phyloP scores from a whole-genome alignment of 371 early-diverging fungal genomes.

The Scutellospora calospora region DNA sequence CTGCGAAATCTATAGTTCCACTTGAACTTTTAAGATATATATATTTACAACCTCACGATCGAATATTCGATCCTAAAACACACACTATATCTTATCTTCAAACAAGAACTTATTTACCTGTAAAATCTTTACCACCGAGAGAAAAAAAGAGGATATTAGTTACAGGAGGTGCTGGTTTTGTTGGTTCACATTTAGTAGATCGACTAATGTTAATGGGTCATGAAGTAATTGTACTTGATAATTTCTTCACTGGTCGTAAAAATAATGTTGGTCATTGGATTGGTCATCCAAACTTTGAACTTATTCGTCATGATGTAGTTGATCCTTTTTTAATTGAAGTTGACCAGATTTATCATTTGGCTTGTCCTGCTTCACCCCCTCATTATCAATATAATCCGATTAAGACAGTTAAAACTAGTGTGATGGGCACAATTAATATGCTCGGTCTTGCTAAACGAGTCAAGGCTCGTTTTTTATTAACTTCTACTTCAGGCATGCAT shows the following conservation, averaged over 20 bases:
- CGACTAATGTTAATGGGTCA: constrained; percentile 90
- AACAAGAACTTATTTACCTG: constrained; percentile 60
- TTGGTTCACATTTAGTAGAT: constrained; percentile 88
- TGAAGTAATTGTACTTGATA: constrained; percentile 86
- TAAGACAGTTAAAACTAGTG: constrained; percentile 88
- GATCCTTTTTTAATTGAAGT: constrained; percentile 88
- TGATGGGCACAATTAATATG: constrained; percentile 93
- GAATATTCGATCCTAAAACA: constrained; percentile 50
- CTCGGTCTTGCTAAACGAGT: constrained; percentile 86
- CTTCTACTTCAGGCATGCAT: constrained; percentile 82
- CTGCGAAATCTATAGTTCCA: constrained; percentile 56
- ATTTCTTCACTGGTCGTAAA: constrained; percentile 85
- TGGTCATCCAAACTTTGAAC: constrained; percentile 87
- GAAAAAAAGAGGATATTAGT: constrained; percentile 84
- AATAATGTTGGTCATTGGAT: constrained; percentile 84
- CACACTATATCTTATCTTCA: constrained; percentile 60
- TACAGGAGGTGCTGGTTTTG: constrained; percentile 93
- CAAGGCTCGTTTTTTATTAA: constrained; percentile 82
- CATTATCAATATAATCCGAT: constrained; percentile 92
- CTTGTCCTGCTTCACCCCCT: constrained; percentile 91
- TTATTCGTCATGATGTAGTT: constrained; percentile 86
- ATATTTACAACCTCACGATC: constrained; percentile 54
- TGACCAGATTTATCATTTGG: constrained; percentile 87
- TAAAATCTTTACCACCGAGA: constrained; percentile 59
- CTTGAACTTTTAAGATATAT: constrained; percentile 55